phyloP scores from a whole-genome alignment of 257 asterid species.

The Solanum ossicruentum region DNA sequence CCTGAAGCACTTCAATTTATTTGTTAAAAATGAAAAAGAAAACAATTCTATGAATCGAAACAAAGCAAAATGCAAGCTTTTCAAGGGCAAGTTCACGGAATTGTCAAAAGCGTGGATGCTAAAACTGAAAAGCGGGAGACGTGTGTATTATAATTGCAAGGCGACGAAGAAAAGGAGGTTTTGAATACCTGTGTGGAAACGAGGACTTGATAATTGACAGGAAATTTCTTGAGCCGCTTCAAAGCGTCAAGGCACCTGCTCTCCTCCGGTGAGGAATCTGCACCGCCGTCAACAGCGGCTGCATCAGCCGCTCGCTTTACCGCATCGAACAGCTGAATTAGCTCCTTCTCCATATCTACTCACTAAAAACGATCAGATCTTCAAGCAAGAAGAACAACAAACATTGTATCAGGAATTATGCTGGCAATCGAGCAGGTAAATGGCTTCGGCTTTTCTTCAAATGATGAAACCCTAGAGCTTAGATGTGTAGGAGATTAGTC shows the following conservation, averaged over 20 bases:
- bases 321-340: slow-evolving; percentile 57
- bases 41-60: not conserved
- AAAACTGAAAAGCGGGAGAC: not conserved
- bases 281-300: slow-evolving; percentile 14
- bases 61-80: not conserved
- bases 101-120: not conserved
- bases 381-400: not conserved
- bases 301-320: slow-evolving; percentile 78
- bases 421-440: not conserved
- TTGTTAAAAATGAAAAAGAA: not conserved
- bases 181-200: slow-evolving; percentile 71
- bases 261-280: slow-evolving; percentile 46
- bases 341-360: slow-evolving; percentile 69
- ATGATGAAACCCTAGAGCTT: slow-evolving; percentile 23
- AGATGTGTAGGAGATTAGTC: not conserved
- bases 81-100: not conserved
- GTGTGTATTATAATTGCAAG: not conserved
- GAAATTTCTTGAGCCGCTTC: slow-evolving; percentile 59
- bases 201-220: slow-evolving; percentile 74
- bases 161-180: not conserved
- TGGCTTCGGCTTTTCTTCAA: not conserved
- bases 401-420: not conserved
- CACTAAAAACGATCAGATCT: not conserved
- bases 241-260: slow-evolving; percentile 29
- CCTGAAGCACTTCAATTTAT: not conserved